phyloP scores from a whole-genome alignment of 768 basidiomycete species.

The Termitomyces sp. region DNA sequence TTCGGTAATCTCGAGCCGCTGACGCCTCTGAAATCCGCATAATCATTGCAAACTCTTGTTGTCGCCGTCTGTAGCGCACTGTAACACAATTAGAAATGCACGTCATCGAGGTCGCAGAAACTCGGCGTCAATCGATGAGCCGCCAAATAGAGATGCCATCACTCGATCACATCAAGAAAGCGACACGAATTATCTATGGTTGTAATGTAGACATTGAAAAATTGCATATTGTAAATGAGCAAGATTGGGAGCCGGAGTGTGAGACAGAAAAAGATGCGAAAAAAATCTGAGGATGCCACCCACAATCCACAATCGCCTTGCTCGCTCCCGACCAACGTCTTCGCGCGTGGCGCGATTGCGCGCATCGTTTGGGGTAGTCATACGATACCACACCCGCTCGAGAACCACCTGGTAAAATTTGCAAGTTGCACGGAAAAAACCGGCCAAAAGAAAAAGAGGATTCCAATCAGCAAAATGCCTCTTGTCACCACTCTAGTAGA shows the following conservation, averaged over 20 bases:
- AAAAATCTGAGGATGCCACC: background rate
- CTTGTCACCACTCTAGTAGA: constrained; percentile 15
- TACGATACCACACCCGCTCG: constrained; percentile 58
- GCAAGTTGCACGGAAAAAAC: background rate
- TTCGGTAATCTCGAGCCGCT: background rate
- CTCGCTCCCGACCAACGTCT: too few relatives aligned
- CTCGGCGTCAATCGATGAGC: background rate
- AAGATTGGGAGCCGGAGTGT: background rate
- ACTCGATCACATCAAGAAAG: background rate
- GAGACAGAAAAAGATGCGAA: background rate
- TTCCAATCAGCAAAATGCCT: constrained; percentile 23
- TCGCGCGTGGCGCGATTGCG: background rate
- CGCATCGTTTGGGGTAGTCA: constrained; percentile 11
- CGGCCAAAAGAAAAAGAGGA: constrained; percentile 21
- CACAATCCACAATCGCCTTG: background rate
- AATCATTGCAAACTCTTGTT: background rate
- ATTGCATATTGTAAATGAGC: background rate
- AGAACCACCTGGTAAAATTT: constrained; percentile 60
- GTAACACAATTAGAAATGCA: background rate
- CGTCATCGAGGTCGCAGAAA: background rate
- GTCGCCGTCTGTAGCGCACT: background rate
- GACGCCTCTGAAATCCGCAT: background rate
- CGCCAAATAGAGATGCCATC: background rate
- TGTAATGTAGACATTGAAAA: background rate
- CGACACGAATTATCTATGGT: background rate